A percentile compares a stretch with the other conserved stretches of the same genome.
These are phyloP conservation scores for Myriosclerotinia duriaeana DNA, from an alignment of 2,329 filamentous ascomycete species.

Conservation along the genomic window DNA sequence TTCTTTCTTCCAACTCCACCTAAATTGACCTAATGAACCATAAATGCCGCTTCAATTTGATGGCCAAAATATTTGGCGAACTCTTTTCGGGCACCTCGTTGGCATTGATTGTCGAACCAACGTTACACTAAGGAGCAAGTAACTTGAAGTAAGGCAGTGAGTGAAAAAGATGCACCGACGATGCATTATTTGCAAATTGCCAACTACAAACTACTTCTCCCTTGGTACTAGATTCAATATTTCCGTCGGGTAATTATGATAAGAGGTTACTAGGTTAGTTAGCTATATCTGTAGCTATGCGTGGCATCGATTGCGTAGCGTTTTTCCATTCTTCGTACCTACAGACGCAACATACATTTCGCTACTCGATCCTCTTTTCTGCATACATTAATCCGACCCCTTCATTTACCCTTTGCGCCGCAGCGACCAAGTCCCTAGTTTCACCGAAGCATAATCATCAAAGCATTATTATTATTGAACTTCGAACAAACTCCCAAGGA, in stretches of 20 bases:
- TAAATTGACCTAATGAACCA: not conserved
- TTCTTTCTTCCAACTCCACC: constrained; percentile 4
- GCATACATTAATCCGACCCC: constrained; percentile 4
- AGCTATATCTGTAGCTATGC: not conserved
- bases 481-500: not conserved
- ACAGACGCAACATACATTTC: not conserved
- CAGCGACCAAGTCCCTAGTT: constrained; percentile 12
- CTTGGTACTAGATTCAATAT: not conserved
- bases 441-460: not conserved
- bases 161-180: constrained; percentile 3
- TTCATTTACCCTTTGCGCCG: constrained; percentile 15
- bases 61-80: not conserved
- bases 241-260: constrained; percentile 15
- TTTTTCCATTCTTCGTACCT: constrained; percentile 3
- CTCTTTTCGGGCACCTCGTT: constrained; percentile 17
- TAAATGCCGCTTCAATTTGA: constrained; percentile 6
- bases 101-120: constrained; percentile 14
- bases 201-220: not conserved
- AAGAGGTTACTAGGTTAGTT: not conserved
- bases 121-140: constrained; percentile 15
- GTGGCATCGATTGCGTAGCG: not conserved
- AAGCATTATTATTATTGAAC: not conserved
- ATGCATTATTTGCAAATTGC: too few relatives aligned
- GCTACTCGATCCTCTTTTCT: constrained; percentile 1
- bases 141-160: constrained; percentile 19